Base-by-base conservation (phyloP, 805 yeast genomes). In the Pichia scutulata region DNA sequence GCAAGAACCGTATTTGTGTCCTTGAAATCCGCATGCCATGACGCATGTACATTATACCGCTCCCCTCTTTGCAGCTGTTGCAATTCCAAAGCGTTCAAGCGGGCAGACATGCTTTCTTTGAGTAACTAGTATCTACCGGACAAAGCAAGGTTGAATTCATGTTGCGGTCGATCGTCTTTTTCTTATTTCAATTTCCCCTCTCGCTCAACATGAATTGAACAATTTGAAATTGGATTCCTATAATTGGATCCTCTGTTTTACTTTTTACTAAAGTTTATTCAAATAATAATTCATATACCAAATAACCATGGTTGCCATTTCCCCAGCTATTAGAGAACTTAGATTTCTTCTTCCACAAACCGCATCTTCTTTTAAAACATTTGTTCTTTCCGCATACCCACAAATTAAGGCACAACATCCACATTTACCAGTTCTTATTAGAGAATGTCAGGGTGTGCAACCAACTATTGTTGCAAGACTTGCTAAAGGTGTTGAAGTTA, bases 1-100 rank as follows among this genome's bases (percentile, higher is more conserved):
- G 92, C 80, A 60, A 72, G 86, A 1, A 90, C 72, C 61, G 82
- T 89, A 1, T 92, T 81, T 0, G 92, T 77, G 55, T 89, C 90
- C 23, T 69, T 70, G 61, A 82, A 89, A 56, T 90, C 96, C 52
- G 80, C 74, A 63, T 92, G 98, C 98, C 98, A 92, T 7, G 97
- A 89, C 0, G 85, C 87, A 4, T 71, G 67, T 36, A 75, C n/a
- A 5, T 28, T 25, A 72, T 0, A 82, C 81, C 8, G 71, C 60
- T 90, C 97, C 50, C 71, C 73, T 49, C 81, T 78, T 60, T 81
- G 89, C 46, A 86, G 75, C 42, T 70, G 69, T 56, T 80, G 75
- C 23, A 84, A 33, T n/a, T 33, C 37, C 10, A 33, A 33, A 3
- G 37, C 30, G 10, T 41, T 41, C 0, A 41, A 13, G 5, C 33